Conservation (phyloP, 345 rosid species). For the Bruguiera sexangula region DNA sequence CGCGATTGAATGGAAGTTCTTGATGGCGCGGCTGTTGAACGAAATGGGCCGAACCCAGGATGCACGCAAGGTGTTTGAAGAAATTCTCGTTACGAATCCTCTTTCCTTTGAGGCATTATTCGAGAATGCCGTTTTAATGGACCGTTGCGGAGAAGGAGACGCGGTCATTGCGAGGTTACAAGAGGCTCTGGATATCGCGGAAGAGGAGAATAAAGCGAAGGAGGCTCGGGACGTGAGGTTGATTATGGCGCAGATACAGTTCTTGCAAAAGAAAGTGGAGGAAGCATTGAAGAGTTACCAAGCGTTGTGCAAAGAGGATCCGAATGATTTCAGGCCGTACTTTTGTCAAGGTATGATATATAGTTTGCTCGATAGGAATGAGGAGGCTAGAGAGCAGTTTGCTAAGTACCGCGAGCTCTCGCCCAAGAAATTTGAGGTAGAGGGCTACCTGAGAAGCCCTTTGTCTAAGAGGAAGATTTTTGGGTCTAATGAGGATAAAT, state of each 20-base stretch:
- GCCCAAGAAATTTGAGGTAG: slow-evolving; percentile 69
- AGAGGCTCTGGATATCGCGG: slow-evolving; percentile 61
- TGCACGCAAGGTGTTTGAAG: slow-evolving; percentile 79
- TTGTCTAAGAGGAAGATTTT: slow-evolving; percentile 72
- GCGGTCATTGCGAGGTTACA: slow-evolving; percentile 63
- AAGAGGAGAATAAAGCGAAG: slow-evolving; percentile 52
- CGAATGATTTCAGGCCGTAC: slow-evolving; percentile 71
- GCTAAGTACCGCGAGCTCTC: slow-evolving; percentile 74
- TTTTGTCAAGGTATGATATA: slow-evolving; percentile 80
- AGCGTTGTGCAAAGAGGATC: slow-evolving; percentile 67
- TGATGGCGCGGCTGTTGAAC: slow-evolving; percentile 51
- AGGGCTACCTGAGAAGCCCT: slow-evolving; percentile 68
- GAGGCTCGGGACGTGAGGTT: slow-evolving; percentile 79
- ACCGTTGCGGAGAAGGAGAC: slow-evolving; percentile 70
- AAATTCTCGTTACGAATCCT: slow-evolving; percentile 68
- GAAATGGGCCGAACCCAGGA: slow-evolving; percentile 59
- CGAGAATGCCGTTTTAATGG: slow-evolving; percentile 86
- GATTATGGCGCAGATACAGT: slow-evolving; percentile 80
- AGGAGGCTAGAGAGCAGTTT: slow-evolving; percentile 74
- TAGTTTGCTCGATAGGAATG: slow-evolving; percentile 68
- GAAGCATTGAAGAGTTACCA: slow-evolving; percentile 71
- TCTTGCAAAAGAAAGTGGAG: slow-evolving; percentile 81
- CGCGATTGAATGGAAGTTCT: slow-evolving; percentile 68
- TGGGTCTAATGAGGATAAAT: slow-evolving; percentile 52
- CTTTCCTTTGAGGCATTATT: slow-evolving; percentile 84